phyloP scores from a whole-genome alignment of 352 stramenopile species.

The Thalassiosira hispida region DNA sequence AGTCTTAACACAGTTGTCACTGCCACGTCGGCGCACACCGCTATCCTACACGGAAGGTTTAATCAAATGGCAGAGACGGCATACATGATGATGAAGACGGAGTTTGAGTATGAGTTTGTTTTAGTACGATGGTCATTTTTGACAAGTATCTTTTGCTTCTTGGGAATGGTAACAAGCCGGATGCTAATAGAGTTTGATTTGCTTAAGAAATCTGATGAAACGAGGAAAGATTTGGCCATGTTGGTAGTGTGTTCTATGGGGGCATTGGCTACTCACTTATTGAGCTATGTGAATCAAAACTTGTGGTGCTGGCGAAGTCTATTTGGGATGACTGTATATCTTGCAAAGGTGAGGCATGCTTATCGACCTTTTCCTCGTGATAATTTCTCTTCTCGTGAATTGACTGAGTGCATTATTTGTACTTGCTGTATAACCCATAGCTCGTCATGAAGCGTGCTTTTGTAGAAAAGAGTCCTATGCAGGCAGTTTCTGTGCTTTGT shows the following conservation, averaged over 20 bases:
- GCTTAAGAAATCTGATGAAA: neutral
- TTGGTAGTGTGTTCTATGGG: conserved; percentile 29
- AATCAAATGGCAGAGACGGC: conserved; percentile 33
- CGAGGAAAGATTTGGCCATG: conserved; percentile 14
- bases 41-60: conserved; percentile 29
- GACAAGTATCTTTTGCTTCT: conserved; percentile 31
- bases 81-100: conserved; percentile 33
- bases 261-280: conserved; percentile 13
- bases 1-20: conserved; percentile 33
- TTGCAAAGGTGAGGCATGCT: conserved; percentile 14
- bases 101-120: conserved; percentile 42
- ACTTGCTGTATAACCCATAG: neutral
- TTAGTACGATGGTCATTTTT: conserved; percentile 31
- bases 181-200: conserved; percentile 46
- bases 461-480: conserved; percentile 16
- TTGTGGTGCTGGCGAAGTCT: conserved; percentile 32
- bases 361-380: neutral
- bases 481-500: conserved; percentile 18
- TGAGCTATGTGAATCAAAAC: conserved; percentile 40
- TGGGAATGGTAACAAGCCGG: conserved; percentile 29
- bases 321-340: conserved; percentile 29
- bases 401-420: neutral
- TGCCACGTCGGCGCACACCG: conserved; percentile 11
- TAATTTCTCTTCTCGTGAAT: neutral
- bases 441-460: conserved; percentile 17